Conservation (phyloP, 2,329 filamentous ascomycete genomes). For the Nothopassalora personata region DNA sequence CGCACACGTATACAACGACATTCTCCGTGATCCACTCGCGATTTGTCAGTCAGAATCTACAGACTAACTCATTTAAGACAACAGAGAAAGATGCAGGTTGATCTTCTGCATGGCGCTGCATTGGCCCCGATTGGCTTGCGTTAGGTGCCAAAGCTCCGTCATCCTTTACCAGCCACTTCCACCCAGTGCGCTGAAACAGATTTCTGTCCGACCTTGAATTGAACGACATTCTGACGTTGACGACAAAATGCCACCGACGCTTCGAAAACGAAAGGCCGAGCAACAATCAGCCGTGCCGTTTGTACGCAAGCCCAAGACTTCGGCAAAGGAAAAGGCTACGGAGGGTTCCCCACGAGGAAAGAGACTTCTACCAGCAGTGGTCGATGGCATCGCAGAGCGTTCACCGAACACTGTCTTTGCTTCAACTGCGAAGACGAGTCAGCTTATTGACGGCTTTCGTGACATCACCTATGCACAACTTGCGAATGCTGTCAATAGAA, state of each 20-base stretch:
- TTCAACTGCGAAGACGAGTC: neutral
- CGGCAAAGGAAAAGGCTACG: neutral
- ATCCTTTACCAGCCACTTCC: neutral
- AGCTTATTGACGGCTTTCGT: neutral
- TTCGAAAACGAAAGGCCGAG: neutral
- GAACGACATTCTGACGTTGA: neutral
- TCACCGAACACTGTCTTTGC: neutral
- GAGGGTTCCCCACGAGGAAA: neutral
- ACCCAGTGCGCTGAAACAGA: neutral
- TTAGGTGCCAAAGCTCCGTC: neutral
- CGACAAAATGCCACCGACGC: neutral
- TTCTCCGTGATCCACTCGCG: neutral
- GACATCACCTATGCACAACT: neutral
- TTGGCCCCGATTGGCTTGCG: neutral
- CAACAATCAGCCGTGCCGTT: neutral
- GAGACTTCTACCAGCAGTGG: neutral
- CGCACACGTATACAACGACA: too few species aligned
- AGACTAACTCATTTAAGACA: neutral
- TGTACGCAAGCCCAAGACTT: neutral
- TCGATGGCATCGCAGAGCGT: neutral
- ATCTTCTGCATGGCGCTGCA: neutral
- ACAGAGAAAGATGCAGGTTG: neutral
- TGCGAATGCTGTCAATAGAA: slow-evolving; percentile 3
- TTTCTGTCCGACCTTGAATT: neutral
- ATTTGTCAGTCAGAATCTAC: neutral